Evolutionary conservation across 1,139 yeast species (phyloP), one percentile per base, ranked within the genome.

Genomic region (Blastobotrys arbuscula): DNA sequence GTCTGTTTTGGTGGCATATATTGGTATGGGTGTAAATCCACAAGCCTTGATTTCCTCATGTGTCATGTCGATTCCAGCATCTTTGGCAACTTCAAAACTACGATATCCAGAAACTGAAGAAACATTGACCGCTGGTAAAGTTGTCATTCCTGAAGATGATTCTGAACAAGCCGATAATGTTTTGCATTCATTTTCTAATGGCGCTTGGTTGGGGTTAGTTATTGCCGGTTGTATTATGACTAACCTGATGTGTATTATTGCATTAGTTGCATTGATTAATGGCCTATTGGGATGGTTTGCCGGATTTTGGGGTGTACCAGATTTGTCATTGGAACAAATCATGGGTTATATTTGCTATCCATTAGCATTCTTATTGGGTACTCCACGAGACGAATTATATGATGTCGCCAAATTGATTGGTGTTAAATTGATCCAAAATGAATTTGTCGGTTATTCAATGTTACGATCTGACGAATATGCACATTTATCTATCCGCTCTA

Each of bases 61-160:
- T 72, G 82, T 81, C 52, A 81, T 81, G 86, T 79, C 84, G 1
- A 80, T 81, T 61, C 86, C 86, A 6, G 82, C 83, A 28, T 77
- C 84, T 9, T 68, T 81, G 53, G 83, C 84, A 9, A 77, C 79
- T 23, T 78, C 85, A 16, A 80, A 80, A 61, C 70, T 81, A 56
- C 73, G 85, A 63, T 71, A 68, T 56, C 86, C 86, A 15, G 86
- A 81, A 61, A 73, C 78, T 18, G 84, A 81, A 57, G 73, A 69
- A 52, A 74, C 84, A 1, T 58, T 79, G 39, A 74, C 84, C 21
- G 65, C 72, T 49, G 81, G 82, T 43, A 68, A 67, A 48, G 72
- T 76, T 35, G 71, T 74, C 20, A 66, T 77, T 50, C 77, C 80
- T 5, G 75, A 75, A 42, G 70, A 71, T 41, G 73, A 73, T 35